These are phyloP conservation scores for Aspergillus texensis DNA, from an alignment of 2,329 filamentous ascomycete species.

Conservation along the genomic window DNA sequence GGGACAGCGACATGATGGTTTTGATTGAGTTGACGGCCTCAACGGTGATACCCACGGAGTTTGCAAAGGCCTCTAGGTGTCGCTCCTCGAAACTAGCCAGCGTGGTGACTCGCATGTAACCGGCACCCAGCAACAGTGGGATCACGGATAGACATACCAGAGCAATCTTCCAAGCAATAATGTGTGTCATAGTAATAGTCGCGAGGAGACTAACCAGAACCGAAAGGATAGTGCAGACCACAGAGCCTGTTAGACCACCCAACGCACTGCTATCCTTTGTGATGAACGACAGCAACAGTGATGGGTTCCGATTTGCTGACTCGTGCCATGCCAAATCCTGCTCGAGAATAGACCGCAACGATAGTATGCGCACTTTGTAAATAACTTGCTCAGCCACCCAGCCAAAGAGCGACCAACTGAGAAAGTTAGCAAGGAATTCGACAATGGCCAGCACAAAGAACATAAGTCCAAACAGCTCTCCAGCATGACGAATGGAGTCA, in stretches of 20 bases:
- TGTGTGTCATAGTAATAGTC: conserved; percentile 68
- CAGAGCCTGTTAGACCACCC: conserved; percentile 69
- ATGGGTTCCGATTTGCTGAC: conserved; percentile 63
- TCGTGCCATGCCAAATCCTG: conserved; percentile 74
- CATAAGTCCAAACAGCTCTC: conserved; percentile 59
- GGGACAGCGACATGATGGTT: conserved; percentile 55
- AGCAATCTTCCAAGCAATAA: conserved; percentile 76
- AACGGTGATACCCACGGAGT: conserved; percentile 54
- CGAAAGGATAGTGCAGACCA: conserved; percentile 69
- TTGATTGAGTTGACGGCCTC: conserved; percentile 58
- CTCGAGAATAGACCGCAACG: conserved; percentile 65
- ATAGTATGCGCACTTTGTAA: conserved; percentile 64
- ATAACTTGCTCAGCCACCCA: conserved; percentile 66
- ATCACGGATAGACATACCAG: conserved; percentile 71
- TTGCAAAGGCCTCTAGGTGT: conserved; percentile 54
- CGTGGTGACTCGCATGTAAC: conserved; percentile 67
- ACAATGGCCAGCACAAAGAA: conserved; percentile 64
- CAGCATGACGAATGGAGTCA: conserved; percentile 58
- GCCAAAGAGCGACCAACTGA: conserved; percentile 62
- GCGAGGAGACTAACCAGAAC: conserved; percentile 69
- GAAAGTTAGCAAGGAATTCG: conserved; percentile 63
- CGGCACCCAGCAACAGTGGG: conserved; percentile 68
- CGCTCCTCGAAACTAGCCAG: conserved; percentile 62
- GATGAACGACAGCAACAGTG: conserved; percentile 66
- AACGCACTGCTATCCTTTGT: conserved; percentile 70